phyloP scores from a whole-genome alignment of 768 basidiomycete species.

The Phlegmacium glaucopus region DNA sequence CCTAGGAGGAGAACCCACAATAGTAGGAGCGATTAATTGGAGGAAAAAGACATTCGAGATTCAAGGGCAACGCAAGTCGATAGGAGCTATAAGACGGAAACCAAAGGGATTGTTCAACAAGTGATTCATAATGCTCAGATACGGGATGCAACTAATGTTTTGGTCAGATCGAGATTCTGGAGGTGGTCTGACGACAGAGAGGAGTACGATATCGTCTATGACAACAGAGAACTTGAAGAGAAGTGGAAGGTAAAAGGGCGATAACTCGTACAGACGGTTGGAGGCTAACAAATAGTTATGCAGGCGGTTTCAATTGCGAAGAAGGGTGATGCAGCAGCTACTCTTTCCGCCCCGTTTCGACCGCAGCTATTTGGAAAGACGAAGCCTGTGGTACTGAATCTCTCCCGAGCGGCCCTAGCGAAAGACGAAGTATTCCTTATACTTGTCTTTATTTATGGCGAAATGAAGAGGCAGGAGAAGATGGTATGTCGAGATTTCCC shows the following conservation, averaged over 20 bases:
- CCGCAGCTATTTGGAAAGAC: conserved; percentile 45
- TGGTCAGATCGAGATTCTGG: conserved; percentile 38
- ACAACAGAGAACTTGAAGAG: conserved; percentile 48
- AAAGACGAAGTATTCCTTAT: conserved; percentile 40
- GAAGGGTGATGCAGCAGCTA: conserved; percentile 31
- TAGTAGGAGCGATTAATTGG: conserved; percentile 51
- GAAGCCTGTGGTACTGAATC: conserved; percentile 35
- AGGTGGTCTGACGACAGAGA: conserved; percentile 40
- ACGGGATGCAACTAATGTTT: not conserved
- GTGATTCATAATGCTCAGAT: conserved; percentile 17
- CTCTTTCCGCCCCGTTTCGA: conserved; percentile 42
- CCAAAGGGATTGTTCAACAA: conserved; percentile 35
- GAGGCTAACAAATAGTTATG: conserved; percentile 20
- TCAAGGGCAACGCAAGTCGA: conserved; percentile 34
- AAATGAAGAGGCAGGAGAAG: conserved; percentile 35
- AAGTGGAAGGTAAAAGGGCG: conserved; percentile 1
- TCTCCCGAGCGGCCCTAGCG: conserved; percentile 36
- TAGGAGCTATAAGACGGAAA: conserved; percentile 38
- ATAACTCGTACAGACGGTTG: conserved; percentile 2
- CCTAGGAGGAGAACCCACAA: conserved; percentile 24
- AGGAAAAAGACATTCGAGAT: conserved; percentile 46
- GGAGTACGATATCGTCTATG: conserved; percentile 41
- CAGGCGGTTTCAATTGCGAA: conserved; percentile 12
- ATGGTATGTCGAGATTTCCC: conserved; percentile 23
- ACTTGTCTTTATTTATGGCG: conserved; percentile 36